Evolutionary conservation across 2,329 filamentous ascomycete genomes (phyloP).

Genomic region (Trichoderma koningii): DNA sequence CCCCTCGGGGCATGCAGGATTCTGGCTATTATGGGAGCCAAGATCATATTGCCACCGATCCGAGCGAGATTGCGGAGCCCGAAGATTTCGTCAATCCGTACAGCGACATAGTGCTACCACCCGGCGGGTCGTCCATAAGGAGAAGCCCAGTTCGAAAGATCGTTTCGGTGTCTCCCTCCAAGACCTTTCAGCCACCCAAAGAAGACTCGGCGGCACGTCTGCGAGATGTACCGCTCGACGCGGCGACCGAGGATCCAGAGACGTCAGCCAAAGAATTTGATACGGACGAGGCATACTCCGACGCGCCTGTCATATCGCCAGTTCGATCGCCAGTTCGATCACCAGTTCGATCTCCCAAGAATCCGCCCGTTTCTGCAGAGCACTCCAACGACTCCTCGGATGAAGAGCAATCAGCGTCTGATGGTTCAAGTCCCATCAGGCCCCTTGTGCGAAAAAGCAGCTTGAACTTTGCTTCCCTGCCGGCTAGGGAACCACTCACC

Average conservation of each 20-base stretch:
- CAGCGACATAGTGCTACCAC: constrained; percentile 30
- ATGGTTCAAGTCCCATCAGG: constrained; percentile 72
- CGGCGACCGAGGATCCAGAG: neutral
- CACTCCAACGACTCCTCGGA: constrained; percentile 17
- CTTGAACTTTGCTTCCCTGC: constrained; percentile 88
- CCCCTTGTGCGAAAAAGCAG: constrained; percentile 88
- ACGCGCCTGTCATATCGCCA: neutral
- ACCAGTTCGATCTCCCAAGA: neutral
- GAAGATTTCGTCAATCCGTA: constrained; percentile 31
- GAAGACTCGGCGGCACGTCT: constrained; percentile 46
- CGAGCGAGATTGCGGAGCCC: constrained; percentile 32
- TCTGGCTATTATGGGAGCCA: constrained; percentile 75
- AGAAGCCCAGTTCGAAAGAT: constrained; percentile 34
- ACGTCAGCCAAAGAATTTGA: constrained; percentile 21
- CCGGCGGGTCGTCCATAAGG: constrained; percentile 29
- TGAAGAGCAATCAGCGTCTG: constrained; percentile 61
- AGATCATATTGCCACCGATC: constrained; percentile 38
- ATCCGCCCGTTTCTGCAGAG: constrained; percentile 1
- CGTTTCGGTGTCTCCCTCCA: constrained; percentile 40
- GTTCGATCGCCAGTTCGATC: neutral
- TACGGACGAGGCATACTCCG: constrained; percentile 26
- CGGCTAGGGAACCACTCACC: constrained; percentile 83
- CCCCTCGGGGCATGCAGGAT: constrained; percentile 47
- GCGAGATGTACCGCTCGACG: constrained; percentile 21
- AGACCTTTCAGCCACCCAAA: constrained; percentile 47